Base-by-base conservation (phyloP, 345 rosid genomes). In the Sonneratia caseolaris region DNA sequence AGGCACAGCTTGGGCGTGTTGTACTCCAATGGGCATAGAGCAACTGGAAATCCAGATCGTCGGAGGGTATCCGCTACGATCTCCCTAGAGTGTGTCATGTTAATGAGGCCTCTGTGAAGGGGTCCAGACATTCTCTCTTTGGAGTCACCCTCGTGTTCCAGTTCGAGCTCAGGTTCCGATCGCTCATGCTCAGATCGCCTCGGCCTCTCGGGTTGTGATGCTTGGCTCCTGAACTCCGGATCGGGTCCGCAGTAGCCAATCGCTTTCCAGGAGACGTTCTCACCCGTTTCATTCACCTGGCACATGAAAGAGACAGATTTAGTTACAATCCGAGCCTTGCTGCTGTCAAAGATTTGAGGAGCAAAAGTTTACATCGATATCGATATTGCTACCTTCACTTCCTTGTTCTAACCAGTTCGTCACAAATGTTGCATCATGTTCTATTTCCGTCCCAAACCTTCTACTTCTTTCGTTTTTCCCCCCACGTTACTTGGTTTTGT, bases 181-280 rank as follows among this genome's bases (percentile, higher is more conserved):
- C 38, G 57, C 71, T 81, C 74, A 2, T 21, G 64, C 37, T 61
- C 66, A 24, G 21, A 19, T 2, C 37, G 22, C 45, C 40, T n/a
- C 61, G 27, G 43, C 35, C 56, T 72, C 21, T 65, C 77, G 40
- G 37, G 66, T 43, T 48, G 72, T 68, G 55, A 27, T 32, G 61
- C 66, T 70, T 74, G 72, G 40, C 42, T 37, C 16, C 76, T 64
- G 72, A 81, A 77, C 47, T 76, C 78, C n/a, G 90, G 86, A 57
- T 89, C 90, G 4, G 91, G 91, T 70, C 92, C 91, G 21, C 77
- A 75, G 69, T 90, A 90, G 37, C 88, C 91, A 56, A 90, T 92
- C 65, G 93, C 96, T 70, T 83, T 80, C 98, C 97, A 92, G 18
- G 91, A 71, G 69, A 75, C 18, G 75, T 90, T 92, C 56, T 77